Evolutionary conservation across 345 rosid genomes (phyloP).

Genomic region (Boechera retrofracta): DNA sequence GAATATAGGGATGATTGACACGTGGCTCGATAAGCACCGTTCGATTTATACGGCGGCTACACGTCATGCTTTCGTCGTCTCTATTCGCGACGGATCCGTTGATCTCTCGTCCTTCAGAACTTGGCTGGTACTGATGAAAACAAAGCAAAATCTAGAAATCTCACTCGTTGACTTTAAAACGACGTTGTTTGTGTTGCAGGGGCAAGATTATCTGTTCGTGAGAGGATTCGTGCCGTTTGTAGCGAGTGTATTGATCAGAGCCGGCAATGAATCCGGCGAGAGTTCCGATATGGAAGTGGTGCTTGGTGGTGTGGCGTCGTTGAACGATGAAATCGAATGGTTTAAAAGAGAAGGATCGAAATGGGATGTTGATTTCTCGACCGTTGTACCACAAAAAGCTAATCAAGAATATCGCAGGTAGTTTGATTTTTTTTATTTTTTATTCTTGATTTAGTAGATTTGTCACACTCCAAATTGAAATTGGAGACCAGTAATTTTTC

Average conservation of each 20-base stretch:
- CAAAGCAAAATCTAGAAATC: neutral
- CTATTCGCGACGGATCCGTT: conserved; percentile 78
- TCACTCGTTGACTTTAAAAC: neutral
- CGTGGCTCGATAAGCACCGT: conserved; percentile 72
- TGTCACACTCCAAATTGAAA: neutral
- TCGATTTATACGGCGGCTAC: conserved; percentile 65
- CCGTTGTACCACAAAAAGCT: conserved; percentile 53
- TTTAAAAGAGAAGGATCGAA: conserved; percentile 75
- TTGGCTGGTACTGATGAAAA: conserved; percentile 68
- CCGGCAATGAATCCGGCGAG: conserved; percentile 63
- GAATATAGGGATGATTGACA: conserved; percentile 52
- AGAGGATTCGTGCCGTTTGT: conserved; percentile 71
- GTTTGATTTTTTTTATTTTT: neutral
- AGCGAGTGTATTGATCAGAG: conserved; percentile 76
- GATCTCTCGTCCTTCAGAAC: conserved; percentile 64
- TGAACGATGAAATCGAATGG: conserved; percentile 78
- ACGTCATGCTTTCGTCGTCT: conserved; percentile 66
- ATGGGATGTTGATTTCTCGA: conserved; percentile 69
- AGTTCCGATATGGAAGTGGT: conserved; percentile 67
- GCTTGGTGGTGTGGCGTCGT: conserved; percentile 64
- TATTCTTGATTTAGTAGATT: too few relatives aligned
- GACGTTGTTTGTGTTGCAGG: conserved; percentile 52
- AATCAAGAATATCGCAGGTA: conserved; percentile 74
- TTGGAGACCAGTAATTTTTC: neutral
- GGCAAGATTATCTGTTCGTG: conserved; percentile 83